Percentiles rank a stretch among this genome's conserved stretches.
These are phyloP conservation scores for Apodospora peruviana DNA, from an alignment of 495 filamentous ascomycete genomes.

Conservation along the genomic window DNA sequence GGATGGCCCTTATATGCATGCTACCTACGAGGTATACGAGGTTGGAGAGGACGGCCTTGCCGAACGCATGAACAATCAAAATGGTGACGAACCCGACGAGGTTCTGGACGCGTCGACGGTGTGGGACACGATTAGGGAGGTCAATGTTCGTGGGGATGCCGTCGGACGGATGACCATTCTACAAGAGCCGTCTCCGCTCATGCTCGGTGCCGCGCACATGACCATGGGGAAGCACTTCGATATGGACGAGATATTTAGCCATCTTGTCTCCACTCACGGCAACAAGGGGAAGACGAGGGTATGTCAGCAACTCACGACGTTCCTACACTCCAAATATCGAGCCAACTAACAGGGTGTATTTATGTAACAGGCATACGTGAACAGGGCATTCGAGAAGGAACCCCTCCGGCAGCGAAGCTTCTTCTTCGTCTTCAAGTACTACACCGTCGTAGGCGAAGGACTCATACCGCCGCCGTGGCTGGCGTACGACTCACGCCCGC, in stretches of 20 bases:
- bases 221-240: constrained; percentile 45
- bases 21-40: constrained; percentile 47
- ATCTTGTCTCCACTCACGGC: constrained; percentile 31
- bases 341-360: too few relatives aligned
- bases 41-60: constrained; percentile 37
- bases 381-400: constrained; percentile 34
- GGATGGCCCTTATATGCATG: constrained; percentile 30
- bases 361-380: constrained; percentile 22
- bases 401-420: constrained; percentile 38
- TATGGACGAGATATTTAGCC: constrained; percentile 45
- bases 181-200: constrained; percentile 46
- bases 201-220: constrained; percentile 45
- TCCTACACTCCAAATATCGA: too few relatives aligned
- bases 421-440: constrained; percentile 53
- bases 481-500: constrained; percentile 22
- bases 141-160: constrained; percentile 25
- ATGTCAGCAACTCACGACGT: too few relatives aligned
- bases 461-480: constrained; percentile 48
- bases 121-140: constrained; percentile 33
- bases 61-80: constrained; percentile 5
- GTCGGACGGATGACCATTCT: constrained; percentile 51
- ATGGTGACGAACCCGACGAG: constrained; percentile 16
- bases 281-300: constrained; percentile 28
- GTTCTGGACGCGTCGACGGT: constrained; percentile 27
- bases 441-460: constrained; percentile 40